Base-by-base conservation (phyloP, 2,329 filamentous ascomycete genomes). In the Sarocladium strictum region DNA sequence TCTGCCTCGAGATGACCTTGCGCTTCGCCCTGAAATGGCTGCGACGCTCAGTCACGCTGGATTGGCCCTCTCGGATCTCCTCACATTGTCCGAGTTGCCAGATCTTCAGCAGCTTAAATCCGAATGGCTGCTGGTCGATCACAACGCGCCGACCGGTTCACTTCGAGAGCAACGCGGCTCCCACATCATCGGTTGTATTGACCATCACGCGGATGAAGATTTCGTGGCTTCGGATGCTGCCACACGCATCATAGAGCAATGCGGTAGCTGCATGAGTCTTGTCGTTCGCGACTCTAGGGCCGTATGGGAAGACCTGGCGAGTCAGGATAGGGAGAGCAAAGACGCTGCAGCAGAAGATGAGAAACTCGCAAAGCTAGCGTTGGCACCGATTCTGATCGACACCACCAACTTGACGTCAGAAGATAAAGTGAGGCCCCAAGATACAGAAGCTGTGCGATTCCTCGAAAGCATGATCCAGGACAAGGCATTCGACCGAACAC, bases 141-240 rank as follows among this genome's bases (percentile, higher is more conserved):
- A 94, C 73, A 94, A 94, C 65, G 77, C 75, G 1, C 73, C 90
- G 49, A 85, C 86, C 5, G 87, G 87, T 0, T 62, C 69, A 14
- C 72, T 93, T n/a, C 14, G 35, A 15, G 69, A 66, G 35, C 67
- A 74, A 15, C 89, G 83, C 63, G 69, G 71, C 0, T 57, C 64
- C 3, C 71, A 73, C 9, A 78, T 92, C 0, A 69, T 76, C 3
- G 87, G 85, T 3, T 85, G 85, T 59, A 79, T 94, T 54, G 89
- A 94, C 68, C 89, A 94, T 69, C 90, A 94, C 65, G 84, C 80
- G 1, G 89, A 94, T 58, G 89, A 94, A 63, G 67, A 73, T 5
- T 71, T 65, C 6, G 72, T 90, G 0, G 69, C 70, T 0, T 50
- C 41, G 2, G 71, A 77, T 11, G 73, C 72, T 0, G 67, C 76